These are phyloP conservation scores for Andrographis paniculata DNA, from an alignment of 305 asterid species.

Conservation along the genomic window DNA sequence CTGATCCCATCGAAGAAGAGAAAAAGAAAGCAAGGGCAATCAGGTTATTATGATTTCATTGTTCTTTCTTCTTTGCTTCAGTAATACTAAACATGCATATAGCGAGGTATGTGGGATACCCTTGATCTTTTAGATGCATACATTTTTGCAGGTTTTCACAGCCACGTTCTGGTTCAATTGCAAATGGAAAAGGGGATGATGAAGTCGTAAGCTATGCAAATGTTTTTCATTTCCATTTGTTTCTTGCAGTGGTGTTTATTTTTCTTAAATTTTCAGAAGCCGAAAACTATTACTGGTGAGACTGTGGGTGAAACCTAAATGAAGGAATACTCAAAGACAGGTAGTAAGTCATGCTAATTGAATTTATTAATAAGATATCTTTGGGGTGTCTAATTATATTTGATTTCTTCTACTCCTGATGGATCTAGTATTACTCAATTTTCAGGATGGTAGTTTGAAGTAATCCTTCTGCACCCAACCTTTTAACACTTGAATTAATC, in stretches of 20 bases:
- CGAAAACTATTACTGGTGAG: background rate
- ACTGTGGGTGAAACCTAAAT: background rate
- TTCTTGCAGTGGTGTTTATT: background rate
- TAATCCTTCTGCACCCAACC: too few species aligned
- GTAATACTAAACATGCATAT: background rate
- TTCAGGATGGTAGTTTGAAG: background rate
- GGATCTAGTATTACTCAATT: background rate
- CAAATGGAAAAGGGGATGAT: conserved; percentile 17
- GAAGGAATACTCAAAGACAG: background rate
- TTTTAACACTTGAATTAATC: background rate
- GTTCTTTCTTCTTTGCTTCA: background rate
- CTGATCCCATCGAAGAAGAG: conserved; percentile 42
- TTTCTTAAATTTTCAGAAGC: background rate
- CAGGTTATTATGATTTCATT: conserved; percentile 26
- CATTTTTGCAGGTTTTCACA: conserved; percentile 42
- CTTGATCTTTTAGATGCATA: background rate
- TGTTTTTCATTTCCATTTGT: background rate
- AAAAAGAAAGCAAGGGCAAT: conserved; percentile 55
- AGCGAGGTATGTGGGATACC: background rate
- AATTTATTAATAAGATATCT: background rate
- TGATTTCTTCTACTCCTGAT: background rate
- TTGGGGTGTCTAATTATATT: background rate
- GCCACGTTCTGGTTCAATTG: conserved; percentile 16
- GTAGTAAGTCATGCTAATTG: background rate
- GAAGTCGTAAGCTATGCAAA: conserved; percentile 23